These are phyloP conservation scores for Mrakia hoshinonis DNA, from an alignment of 768 basidiomycete species.

Conservation along the genomic window DNA sequence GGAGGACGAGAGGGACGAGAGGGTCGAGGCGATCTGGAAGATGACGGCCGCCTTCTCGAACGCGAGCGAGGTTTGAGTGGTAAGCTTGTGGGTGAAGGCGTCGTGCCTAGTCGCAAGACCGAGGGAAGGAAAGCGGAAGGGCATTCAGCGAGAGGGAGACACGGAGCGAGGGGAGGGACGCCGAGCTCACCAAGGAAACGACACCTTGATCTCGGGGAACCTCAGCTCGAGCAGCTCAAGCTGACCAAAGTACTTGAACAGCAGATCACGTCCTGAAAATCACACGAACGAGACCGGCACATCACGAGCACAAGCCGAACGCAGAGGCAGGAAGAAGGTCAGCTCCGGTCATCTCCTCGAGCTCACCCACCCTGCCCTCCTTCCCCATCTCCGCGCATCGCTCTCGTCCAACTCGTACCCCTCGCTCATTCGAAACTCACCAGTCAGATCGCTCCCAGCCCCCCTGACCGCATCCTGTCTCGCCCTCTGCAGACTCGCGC, in stretches of 20 bases:
- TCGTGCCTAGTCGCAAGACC: constrained; percentile 53
- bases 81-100: constrained; percentile 88
- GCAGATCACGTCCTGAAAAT: constrained; percentile 66
- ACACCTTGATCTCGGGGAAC: constrained; percentile 91
- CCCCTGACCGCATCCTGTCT: constrained; percentile 93
- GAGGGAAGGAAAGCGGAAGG: background rate
- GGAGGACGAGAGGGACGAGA: constrained; percentile 74
- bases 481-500: constrained; percentile 73
- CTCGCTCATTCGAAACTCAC: constrained; percentile 43
- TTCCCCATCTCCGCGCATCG: background rate
- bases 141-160: background rate
- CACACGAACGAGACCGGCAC: background rate
- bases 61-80: constrained; percentile 89
- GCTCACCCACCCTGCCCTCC: background rate
- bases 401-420: background rate
- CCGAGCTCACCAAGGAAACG: constrained; percentile 62
- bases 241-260: constrained; percentile 99
- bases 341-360: background rate
- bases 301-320: no score
- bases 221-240: constrained; percentile 92
- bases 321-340: background rate
- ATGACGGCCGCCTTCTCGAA: constrained; percentile 97
- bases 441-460: constrained; percentile 91
- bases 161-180: background rate
- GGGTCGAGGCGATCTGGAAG: constrained; percentile 89